Base-by-base conservation (phyloP, 495 filamentous ascomycete species). In the Chaetomium fimeti region DNA sequence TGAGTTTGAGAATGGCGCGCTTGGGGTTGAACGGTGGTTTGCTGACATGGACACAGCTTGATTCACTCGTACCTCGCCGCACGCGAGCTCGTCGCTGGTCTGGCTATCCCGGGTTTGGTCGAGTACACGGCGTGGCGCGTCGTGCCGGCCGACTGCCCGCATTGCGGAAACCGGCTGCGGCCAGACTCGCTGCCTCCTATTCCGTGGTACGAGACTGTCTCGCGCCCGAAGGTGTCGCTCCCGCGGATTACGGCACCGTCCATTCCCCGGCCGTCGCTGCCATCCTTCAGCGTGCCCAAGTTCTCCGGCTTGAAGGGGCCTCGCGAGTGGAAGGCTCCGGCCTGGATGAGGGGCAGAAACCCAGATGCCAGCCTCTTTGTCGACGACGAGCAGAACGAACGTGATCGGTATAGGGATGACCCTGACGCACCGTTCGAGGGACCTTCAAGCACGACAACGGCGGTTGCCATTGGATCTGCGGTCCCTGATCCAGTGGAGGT, bases 51-150 rank as follows among this genome's bases (percentile, higher is more conserved):
- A 2, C 12, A 28, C 24, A 78, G 78, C 63, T 62, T 73, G 6
- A 72, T 77, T 38, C 78, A 80, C 65, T 66, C 75, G 40, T 75
- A 71, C 63, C 69, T 78, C 48, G 75, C 76, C 45, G 64, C 74
- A 42, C 72, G 74, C 62, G 75, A 73, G 59, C 62, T 80, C 65
- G 69, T 68, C 63, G 68, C 70, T 60, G 78, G 78, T 22, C 65
- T 78, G 40, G 78, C 77, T 28, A 58, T 80, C 27, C 70, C 72
- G 47, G 63, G 64, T 25, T 61, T 79, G 22, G 65, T 75, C 61
- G 73, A 75, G 60, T 77, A 69, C 57, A 48, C 71, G 18, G 74
- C 74, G 15, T 79, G 73, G 74, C 77, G 74, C 38, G 69, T 64
- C 22, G 71, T 78, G 5, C 70, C 72, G 0, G 68, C 73, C 9